Percentiles rank a stretch among this genome's conserved stretches.
phyloP scores from a whole-genome alignment of 2,329 filamentous ascomycete species.

The Gnomoniopsis smithogilvyi region DNA sequence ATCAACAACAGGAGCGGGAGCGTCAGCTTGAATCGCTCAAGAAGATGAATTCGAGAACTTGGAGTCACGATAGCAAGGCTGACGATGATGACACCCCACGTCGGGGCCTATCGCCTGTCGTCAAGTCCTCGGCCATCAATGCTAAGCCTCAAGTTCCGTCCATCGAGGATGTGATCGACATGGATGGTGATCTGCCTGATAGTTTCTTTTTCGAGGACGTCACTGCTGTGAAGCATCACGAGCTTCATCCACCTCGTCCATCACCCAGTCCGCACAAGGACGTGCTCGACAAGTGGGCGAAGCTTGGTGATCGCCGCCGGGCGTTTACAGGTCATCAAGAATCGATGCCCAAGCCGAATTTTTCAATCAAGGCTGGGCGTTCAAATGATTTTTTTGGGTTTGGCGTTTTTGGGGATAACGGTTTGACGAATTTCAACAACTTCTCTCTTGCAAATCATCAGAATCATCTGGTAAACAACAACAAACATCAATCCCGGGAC shows the following conservation, averaged over 20 bases:
- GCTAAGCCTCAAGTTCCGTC: conserved; percentile 36
- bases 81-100: conserved; percentile 44
- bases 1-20: conserved; percentile 61
- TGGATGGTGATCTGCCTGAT: conserved; percentile 65
- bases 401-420: conserved; percentile 46
- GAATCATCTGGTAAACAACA: conserved; percentile 30
- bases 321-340: conserved; percentile 54
- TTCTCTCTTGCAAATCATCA: conserved; percentile 19
- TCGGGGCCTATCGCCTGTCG: conserved; percentile 37
- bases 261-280: conserved; percentile 65
- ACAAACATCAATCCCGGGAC: conserved; percentile 38
- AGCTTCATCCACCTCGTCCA: conserved; percentile 40
- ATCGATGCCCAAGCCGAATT: conserved; percentile 41
- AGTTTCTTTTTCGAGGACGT: conserved; percentile 73
- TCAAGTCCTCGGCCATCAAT: conserved; percentile 35
- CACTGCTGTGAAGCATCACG: conserved; percentile 33
- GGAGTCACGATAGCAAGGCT: conserved; percentile 71
- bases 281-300: conserved; percentile 80
- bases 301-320: conserved; percentile 78
- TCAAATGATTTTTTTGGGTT: conserved; percentile 38
- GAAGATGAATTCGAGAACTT: conserved; percentile 70
- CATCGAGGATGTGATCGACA: conserved; percentile 40
- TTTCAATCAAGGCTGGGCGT: conserved; percentile 43
- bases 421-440: conserved; percentile 23
- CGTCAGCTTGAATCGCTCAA: conserved; percentile 59